phyloP scores from a whole-genome alignment of 2,329 filamentous ascomycete species.

The Dactylellina haptotyla region DNA sequence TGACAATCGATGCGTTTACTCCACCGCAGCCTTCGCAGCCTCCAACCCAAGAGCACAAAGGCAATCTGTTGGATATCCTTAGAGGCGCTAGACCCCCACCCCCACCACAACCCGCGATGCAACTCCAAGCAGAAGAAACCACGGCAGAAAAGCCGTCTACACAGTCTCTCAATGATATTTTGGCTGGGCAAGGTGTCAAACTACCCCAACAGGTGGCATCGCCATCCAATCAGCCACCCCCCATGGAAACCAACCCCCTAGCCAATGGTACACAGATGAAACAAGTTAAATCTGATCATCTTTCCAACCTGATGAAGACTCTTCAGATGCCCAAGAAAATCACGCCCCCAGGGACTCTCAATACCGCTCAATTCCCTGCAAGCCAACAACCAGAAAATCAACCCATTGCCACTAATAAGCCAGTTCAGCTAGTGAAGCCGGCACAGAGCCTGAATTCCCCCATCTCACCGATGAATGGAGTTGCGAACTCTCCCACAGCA shows the following conservation, averaged over 20 bases:
- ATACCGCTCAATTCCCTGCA: slow-evolving; percentile 2
- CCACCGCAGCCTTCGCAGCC: slow-evolving; percentile 51
- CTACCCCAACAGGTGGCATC: slow-evolving; percentile 3
- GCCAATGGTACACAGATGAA: slow-evolving; percentile 20
- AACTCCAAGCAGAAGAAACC: slow-evolving; percentile 35
- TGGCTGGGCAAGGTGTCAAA: slow-evolving; percentile 36
- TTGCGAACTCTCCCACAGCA: slow-evolving; percentile 6
- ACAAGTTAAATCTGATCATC: slow-evolving; percentile 23
- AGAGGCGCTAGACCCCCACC: slow-evolving; percentile 55
- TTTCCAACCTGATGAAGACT: slow-evolving; percentile 30
- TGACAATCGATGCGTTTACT: slow-evolving; percentile 54
- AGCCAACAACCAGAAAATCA: slow-evolving; percentile 34
- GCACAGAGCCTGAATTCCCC: slow-evolving; percentile 12
- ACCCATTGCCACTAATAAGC: slow-evolving; percentile 21
- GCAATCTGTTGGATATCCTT: slow-evolving; percentile 56
- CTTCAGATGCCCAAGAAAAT: slow-evolving; percentile 28
- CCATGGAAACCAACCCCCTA: slow-evolving; percentile 13
- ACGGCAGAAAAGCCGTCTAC: slow-evolving; percentile 10
- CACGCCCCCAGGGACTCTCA: slow-evolving; percentile 30
- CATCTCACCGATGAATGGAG: slow-evolving; percentile 23
- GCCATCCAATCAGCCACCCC: neutral
- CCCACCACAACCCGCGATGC: slow-evolving; percentile 39
- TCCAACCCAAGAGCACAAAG: slow-evolving; percentile 55
- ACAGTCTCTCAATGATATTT: slow-evolving; percentile 27
- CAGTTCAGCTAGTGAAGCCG: slow-evolving; percentile 4